phyloP scores from a whole-genome alignment of 2,329 filamentous ascomycete genomes.

The Xylariales sp. region DNA sequence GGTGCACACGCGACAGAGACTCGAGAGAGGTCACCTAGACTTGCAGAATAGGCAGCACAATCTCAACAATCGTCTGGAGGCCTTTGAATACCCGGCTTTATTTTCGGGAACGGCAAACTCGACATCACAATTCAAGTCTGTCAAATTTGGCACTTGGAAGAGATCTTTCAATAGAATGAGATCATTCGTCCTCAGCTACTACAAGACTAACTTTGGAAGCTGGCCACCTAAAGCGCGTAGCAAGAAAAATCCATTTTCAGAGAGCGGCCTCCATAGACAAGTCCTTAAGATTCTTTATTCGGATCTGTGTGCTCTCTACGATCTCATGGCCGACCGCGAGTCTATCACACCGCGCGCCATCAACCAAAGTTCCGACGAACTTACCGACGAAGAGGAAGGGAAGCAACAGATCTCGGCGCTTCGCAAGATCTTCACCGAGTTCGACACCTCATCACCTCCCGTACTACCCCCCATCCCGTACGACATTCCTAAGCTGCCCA shows the following conservation, averaged over 20 bases:
- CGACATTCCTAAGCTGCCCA: slow-evolving; percentile 75
- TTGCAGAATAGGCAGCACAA: slow-evolving; percentile 67
- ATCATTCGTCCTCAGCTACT: slow-evolving; percentile 66
- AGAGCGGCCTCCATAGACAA: slow-evolving; percentile 79
- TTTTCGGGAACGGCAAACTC: slow-evolving; percentile 87
- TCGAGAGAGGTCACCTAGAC: slow-evolving; percentile 79
- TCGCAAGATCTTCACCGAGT: slow-evolving; percentile 78
- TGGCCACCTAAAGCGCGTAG: slow-evolving; percentile 91
- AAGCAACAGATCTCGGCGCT: slow-evolving; percentile 60
- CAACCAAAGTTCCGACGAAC: slow-evolving; percentile 56
- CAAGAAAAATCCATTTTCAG: slow-evolving; percentile 87
- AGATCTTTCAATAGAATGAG: slow-evolving; percentile 70
- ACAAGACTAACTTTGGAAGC: slow-evolving; percentile 54
- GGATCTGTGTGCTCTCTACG: slow-evolving; percentile 83
- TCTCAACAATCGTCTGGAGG: slow-evolving; percentile 69
- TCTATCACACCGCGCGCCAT: slow-evolving; percentile 74
- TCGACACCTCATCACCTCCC: slow-evolving; percentile 82
- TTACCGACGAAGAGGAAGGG: slow-evolving; percentile 51
- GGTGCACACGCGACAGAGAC: slow-evolving; percentile 65
- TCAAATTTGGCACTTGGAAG: slow-evolving; percentile 84
- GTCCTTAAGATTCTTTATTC: slow-evolving; percentile 79
- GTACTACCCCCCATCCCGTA: slow-evolving; percentile 90
- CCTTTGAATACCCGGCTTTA: slow-evolving; percentile 87
- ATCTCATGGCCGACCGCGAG: slow-evolving; percentile 77
- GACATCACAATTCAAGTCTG: slow-evolving; percentile 69